Conservation (phyloP, 768 basidiomycete genomes). For the Podaxis rugospora region DNA sequence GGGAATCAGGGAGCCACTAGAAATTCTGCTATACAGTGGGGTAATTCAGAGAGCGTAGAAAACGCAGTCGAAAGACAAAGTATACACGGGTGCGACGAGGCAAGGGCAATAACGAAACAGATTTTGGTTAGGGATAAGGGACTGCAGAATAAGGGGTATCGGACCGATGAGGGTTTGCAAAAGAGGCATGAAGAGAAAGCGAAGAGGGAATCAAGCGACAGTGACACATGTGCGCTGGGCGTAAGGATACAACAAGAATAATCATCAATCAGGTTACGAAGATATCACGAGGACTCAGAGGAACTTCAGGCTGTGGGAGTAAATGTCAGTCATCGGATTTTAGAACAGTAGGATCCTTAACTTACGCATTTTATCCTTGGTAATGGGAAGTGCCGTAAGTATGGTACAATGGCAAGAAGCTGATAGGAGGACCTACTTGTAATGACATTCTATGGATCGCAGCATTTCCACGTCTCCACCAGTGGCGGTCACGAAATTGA, state of each 20-base stretch:
- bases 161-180: slow-evolving; percentile 49
- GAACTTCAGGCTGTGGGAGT: slow-evolving; percentile 75
- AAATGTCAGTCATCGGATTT: slow-evolving; percentile 15
- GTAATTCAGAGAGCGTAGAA: slow-evolving; percentile 36
- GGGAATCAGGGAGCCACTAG: slow-evolving; percentile 15
- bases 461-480: slow-evolving; percentile 99
- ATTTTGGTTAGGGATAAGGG: slow-evolving; percentile 28
- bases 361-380: slow-evolving; percentile 85
- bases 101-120: slow-evolving; percentile 41
- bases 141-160: slow-evolving; percentile 65
- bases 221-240: slow-evolving; percentile 26
- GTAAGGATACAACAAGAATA: slow-evolving; percentile 78
- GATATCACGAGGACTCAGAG: slow-evolving; percentile 85
- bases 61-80: slow-evolving; percentile 32
- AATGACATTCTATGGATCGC: slow-evolving; percentile 97
- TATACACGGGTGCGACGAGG: slow-evolving; percentile 10
- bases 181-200: slow-evolving; percentile 33
- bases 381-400: not conserved
- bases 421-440: slow-evolving; percentile 54
- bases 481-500: slow-evolving; percentile 97
- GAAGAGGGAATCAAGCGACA: slow-evolving; percentile 32
- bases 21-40: slow-evolving; percentile 67
- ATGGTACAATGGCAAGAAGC: not conserved
- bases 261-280: slow-evolving; percentile 48
- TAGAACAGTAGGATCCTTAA: slow-evolving; percentile 8